Evolutionary conservation across 2,329 filamentous ascomycete species (phyloP).

Genomic region (Metarhizium humberi): DNA sequence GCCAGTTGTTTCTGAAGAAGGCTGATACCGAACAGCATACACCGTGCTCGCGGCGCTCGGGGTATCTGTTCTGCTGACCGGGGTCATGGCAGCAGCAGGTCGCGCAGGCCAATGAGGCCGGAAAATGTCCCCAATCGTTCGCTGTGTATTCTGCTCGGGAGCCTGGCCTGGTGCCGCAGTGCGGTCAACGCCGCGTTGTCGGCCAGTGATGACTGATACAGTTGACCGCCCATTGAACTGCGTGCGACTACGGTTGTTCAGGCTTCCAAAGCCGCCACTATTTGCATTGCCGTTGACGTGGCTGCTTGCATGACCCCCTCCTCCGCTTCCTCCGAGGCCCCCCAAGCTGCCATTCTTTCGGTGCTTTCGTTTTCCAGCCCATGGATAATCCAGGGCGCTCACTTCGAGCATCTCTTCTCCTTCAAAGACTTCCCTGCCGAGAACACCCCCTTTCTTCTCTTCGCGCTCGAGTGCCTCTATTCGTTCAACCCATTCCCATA

Average conservation of each 20-base stretch:
- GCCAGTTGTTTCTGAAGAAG: slow-evolving; percentile 41
- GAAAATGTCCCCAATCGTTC: slow-evolving; percentile 25
- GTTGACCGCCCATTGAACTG: slow-evolving; percentile 17
- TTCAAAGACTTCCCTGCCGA: slow-evolving; percentile 86
- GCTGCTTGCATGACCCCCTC: slow-evolving; percentile 9
- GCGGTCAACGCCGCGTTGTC: slow-evolving; percentile 15
- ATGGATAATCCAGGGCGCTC: slow-evolving; percentile 40
- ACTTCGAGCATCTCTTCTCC: slow-evolving; percentile 84
- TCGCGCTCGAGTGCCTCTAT: slow-evolving; percentile 89
- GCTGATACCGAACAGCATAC: slow-evolving; percentile 53
- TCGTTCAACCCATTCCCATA: slow-evolving; percentile 96
- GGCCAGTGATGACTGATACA: slow-evolving; percentile 16
- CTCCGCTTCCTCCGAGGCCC: slow-evolving; percentile 10
- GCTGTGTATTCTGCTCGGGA: slow-evolving; percentile 15
- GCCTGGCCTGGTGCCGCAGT: slow-evolving; percentile 8
- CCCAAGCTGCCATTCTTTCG: slow-evolving; percentile 18
- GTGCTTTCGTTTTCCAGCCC: slow-evolving; percentile 30
- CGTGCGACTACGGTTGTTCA: background rate
- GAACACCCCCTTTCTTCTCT: slow-evolving; percentile 86
- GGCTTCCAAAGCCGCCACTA: background rate
- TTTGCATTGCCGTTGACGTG: background rate
- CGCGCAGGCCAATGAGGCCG: slow-evolving; percentile 48
- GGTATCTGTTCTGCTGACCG: slow-evolving; percentile 52
- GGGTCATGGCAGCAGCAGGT: slow-evolving; percentile 45
- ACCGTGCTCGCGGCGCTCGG: slow-evolving; percentile 55